Evolutionary conservation across 208 protist species (phyloP), one percentile per base, ranked within the genome.

Genomic region (Borovskyia barvae): DNA sequence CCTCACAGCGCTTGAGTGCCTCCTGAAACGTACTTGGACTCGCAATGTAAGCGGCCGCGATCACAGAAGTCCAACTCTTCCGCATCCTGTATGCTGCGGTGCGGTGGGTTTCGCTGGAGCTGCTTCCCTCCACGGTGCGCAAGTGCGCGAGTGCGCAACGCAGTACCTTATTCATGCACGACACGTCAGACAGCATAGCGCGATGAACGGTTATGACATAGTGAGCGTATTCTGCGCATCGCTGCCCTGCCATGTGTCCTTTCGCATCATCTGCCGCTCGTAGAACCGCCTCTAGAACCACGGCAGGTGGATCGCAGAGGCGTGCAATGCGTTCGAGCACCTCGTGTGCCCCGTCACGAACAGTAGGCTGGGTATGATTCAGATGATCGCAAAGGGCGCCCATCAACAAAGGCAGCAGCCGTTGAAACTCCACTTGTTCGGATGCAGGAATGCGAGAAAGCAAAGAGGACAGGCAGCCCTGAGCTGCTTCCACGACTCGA

Each of bases 401-500:
- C 25, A 69, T 6, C 1, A 61, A n/a, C 9, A 3, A 30, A n/a
- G 19, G 14, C 17, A 55, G 43, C 2, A 47, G 42, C 35, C 3
- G 17, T 0, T 35, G 42, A 3, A 69, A 11, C 7, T 19, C 32
- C 15, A 40, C 56, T 54, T 69, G 45, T 8, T 45, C 46, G 1
- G 46, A 24, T 9, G 53, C 19, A 15, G 63, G 63, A 19, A 39
- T 22, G 6, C 7, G 29, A 36, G 37, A 3, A 36, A 43, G 40
- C 30, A 68, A 28, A n/a, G 37, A 25, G 35, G 30, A 12, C 42
- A 82, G 48, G 28, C 37, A 77, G 5, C 64, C 32, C 24, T 86
- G 57, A 2, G 80, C 74, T 5, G 55, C 80, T 33, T 69, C 61
- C 5, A 69, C 32, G 3, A 86, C 75, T 2, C 76, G 77, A 41